phyloP scores from a whole-genome alignment of 345 rosid genomes.

The Salix koriyanagi region DNA sequence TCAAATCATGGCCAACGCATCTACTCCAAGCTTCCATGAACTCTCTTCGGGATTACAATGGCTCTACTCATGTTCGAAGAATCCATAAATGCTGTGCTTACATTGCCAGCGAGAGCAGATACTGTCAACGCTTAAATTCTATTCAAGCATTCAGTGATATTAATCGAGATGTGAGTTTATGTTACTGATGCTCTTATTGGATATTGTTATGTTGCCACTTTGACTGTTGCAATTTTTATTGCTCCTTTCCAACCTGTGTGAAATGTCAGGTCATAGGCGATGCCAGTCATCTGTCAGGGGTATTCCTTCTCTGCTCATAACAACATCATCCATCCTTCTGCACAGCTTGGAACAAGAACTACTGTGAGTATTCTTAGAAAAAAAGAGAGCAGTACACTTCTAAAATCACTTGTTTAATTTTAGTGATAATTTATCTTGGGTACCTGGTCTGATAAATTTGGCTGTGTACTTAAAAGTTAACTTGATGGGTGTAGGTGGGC shows the following conservation, averaged over 20 bases:
- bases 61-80: slow-evolving; percentile 41
- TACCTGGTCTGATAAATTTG: neutral
- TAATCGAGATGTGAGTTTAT: slow-evolving; percentile 77
- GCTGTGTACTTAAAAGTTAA: neutral
- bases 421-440: neutral
- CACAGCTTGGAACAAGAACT: slow-evolving; percentile 84
- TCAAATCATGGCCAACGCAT: slow-evolving; percentile 67
- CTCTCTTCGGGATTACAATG: slow-evolving; percentile 36
- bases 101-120: slow-evolving; percentile 67
- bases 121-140: slow-evolving; percentile 74
- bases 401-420: neutral
- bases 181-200: neutral
- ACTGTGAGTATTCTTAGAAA: slow-evolving; percentile 35
- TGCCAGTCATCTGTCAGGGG: slow-evolving; percentile 76
- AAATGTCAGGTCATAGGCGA: slow-evolving; percentile 73
- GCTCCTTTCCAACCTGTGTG: neutral
- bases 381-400: neutral
- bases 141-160: slow-evolving; percentile 90
- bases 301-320: slow-evolving; percentile 74
- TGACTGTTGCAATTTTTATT: neutral
- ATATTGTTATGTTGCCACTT: neutral
- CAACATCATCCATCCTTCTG: slow-evolving; percentile 73
- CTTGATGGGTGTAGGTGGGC: slow-evolving; percentile 60
- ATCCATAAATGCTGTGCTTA: slow-evolving; percentile 89
- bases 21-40: slow-evolving; percentile 67